phyloP scores from a whole-genome alignment of 73 alveolate genomes.

The Paramecium pentaurelia region DNA sequence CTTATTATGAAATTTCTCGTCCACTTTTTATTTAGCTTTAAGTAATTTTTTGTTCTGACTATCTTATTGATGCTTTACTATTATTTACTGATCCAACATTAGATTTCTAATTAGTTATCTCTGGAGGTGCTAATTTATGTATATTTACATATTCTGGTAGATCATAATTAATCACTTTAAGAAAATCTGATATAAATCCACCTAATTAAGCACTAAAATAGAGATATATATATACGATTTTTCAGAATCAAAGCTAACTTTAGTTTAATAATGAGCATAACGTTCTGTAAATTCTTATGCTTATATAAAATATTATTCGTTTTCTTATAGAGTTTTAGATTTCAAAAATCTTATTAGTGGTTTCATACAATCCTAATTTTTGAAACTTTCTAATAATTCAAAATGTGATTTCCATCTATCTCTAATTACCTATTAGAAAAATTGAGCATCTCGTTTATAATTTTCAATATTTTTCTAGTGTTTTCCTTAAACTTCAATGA shows the following conservation, averaged over 20 bases:
- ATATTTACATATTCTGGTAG: slow-evolving; percentile 7
- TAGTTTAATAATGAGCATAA: background rate
- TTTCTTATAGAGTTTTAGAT: background rate
- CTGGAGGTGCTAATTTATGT: slow-evolving; percentile 11
- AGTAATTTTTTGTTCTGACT: background rate
- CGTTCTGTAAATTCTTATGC: background rate
- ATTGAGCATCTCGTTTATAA: background rate
- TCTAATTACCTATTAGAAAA: background rate
- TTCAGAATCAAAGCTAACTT: background rate
- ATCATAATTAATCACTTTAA: background rate
- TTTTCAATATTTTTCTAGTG: slow-evolving; percentile 11
- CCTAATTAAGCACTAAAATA: background rate
- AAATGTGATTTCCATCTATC: slow-evolving; percentile 26
- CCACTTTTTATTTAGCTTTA: background rate
- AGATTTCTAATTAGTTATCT: background rate
- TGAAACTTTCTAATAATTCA: background rate
- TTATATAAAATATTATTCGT: background rate
- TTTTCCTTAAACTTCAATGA: background rate
- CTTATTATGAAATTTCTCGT: background rate
- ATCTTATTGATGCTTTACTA: background rate
- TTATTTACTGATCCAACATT: background rate
- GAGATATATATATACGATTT: background rate
- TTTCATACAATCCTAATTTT: background rate
- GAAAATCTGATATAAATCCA: background rate
- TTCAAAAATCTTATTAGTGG: background rate